Evolutionary conservation across 768 basidiomycete genomes (phyloP).

Genomic region (Kwoniella mangroviensis): DNA sequence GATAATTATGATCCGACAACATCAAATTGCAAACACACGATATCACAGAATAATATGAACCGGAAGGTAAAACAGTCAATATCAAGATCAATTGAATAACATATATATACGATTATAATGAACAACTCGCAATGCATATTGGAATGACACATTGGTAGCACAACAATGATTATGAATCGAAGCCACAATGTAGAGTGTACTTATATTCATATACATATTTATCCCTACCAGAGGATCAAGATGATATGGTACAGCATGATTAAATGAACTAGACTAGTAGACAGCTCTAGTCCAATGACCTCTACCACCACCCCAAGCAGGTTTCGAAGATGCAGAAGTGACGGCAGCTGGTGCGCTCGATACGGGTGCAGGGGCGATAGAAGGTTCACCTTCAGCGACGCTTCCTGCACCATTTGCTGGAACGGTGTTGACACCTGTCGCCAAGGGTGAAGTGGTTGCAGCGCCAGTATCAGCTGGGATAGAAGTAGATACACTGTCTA

Average conservation of each 20-base stretch:
- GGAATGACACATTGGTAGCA: no score
- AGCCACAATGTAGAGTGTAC: no score
- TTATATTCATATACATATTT: neutral
- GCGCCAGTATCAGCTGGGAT: neutral
- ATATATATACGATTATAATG: no score
- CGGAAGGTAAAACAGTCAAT: neutral
- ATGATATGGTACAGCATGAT: no score
- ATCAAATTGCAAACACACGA: no score
- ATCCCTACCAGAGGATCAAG: neutral
- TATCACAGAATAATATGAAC: neutral
- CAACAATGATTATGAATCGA: no score
- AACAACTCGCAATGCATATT: no score
- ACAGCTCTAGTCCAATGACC: neutral
- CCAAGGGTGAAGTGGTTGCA: neutral
- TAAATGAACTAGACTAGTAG: neutral
- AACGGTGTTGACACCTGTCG: neutral
- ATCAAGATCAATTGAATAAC: no score
- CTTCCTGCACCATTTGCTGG: slow-evolving; percentile 6
- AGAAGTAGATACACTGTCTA: neutral
- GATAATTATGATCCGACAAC: neutral
- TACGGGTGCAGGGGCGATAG: neutral
- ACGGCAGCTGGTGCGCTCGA: neutral
- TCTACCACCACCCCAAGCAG: slow-evolving; percentile 1
- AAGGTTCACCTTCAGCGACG: neutral
- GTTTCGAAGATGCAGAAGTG: neutral